Percentiles rank a stretch among this genome's conserved stretches.
Evolutionary conservation across 73 alveolate species (phyloP).

Genomic region (Tetrahymena elliotti): DNA sequence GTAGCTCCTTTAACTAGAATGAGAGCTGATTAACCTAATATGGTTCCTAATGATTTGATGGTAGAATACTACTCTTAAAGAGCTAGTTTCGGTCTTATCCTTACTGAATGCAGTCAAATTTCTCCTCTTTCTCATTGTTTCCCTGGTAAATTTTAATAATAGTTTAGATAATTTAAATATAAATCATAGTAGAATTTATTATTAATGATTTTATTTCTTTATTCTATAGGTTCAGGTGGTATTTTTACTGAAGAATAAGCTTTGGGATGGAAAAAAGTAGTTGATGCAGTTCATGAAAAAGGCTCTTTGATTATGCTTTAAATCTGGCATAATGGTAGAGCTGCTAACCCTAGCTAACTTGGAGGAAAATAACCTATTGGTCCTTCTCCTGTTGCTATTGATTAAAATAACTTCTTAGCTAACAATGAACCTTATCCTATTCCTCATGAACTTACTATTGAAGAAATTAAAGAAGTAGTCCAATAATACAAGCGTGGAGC

Average conservation of each 20-base stretch:
- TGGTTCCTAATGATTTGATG: slow-evolving; percentile 41
- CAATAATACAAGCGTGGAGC: slow-evolving; percentile 60
- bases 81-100: slow-evolving; percentile 45
- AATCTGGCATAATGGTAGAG: slow-evolving; percentile 48
- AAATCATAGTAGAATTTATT: no score
- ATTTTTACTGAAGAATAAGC: slow-evolving; percentile 22
- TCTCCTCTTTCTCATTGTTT: slow-evolving; percentile 25
- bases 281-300: slow-evolving; percentile 24
- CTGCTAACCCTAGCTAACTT: slow-evolving; percentile 13
- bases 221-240: slow-evolving; percentile 15
- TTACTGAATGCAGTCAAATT: slow-evolving; percentile 47
- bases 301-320: slow-evolving; percentile 32
- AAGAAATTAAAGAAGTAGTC: slow-evolving; percentile 57
- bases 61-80: slow-evolving; percentile 51
- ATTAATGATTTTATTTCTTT: background rate
- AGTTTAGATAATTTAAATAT: no score
- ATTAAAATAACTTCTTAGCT: background rate
- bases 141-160: slow-evolving; percentile 26
- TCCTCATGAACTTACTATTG: slow-evolving; percentile 29
- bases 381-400: slow-evolving; percentile 31
- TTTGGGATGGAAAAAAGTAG: slow-evolving; percentile 37
- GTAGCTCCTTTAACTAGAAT: slow-evolving; percentile 49
- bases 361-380: slow-evolving; percentile 20
- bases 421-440: background rate
- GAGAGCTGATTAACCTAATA: slow-evolving; percentile 35